Evolutionary conservation across 345 rosid genomes (phyloP), one percentile per base, ranked within the genome.

Genomic region (Durio zibethinus): DNA sequence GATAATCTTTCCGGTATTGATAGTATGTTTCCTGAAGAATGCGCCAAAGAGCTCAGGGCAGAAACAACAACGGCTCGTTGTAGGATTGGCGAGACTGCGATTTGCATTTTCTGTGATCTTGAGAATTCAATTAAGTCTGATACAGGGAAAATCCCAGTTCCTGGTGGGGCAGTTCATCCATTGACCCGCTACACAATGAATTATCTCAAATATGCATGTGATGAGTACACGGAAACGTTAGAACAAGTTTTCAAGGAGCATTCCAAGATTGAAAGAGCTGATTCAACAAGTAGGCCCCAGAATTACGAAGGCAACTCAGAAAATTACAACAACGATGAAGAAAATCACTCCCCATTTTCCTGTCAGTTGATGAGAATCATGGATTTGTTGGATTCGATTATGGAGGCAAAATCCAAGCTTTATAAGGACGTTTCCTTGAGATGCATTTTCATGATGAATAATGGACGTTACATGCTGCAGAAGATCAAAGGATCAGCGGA

Each of bases 381-480:
- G 98, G 94, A 86, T 47, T 77, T 93, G 59, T 71, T 93, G 64
- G 96, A 95, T 54, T 65, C 84, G 7, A 87, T 90, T 75, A 69
- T 93, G 63, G 96, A 89, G 52, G 77, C 43, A 5, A 95, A 91
- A 56, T 87, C 99, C 10, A 90, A 87, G 85, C 87, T 88, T 21
- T 95, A 95, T 84, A 90, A 66, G 73, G 96, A 95, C 78, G 50
- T 87, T 11, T 77, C 96, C 2, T 77, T 95, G 75, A 82, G 91
- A 76, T 79, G 85, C 85, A 93, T 95, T 29, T 95, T 95, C 87
- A 90, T 92, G 97, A 95, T 95, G 99, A 95, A 95, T 84, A 95
- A 95, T 15, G 99, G 98, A 9, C 89, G 94, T 27, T 95, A 92
- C 89, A 92, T 93, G 53, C 79, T 92, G 68, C 93, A 95, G 73